Evolutionary conservation across 2,329 filamentous ascomycete genomes (phyloP), one percentile per base, ranked within the genome.

Genomic region (Calonectria honghensis): DNA sequence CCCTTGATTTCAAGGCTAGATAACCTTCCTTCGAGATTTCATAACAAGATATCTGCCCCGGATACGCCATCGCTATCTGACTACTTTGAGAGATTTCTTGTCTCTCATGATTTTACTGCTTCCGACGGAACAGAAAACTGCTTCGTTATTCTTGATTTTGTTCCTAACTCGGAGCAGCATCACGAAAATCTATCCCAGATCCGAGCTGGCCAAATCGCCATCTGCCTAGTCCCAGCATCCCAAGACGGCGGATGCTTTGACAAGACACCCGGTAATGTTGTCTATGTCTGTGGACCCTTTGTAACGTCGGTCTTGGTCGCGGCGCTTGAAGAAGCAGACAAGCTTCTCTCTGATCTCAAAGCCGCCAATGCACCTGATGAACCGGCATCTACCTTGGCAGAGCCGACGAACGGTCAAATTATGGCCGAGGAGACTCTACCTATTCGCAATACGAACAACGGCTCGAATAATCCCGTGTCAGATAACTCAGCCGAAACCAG

Each of bases 251-350:
- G 32, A 1, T 3, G 0, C 3, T 5, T 48, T 7, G 61, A 66
- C 29, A 52, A 65, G 9, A 64, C 59, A 0, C 6, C 39, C 0
- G 31, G 50, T 2, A 78, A 79, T 3, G 57, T 81, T 0, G 13
- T 81, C 18, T 79, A 77, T 27, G 32, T 80, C 0, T 27, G 50
- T 0, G 78, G 74, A 0, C 77, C 77, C 0, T 80, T 81, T 27
- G 54, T 70, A 0, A 70, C 74, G 0, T 76, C 74, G 0, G 57
- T 48, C 0, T 71, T 81, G 10, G 65, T 50, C 11, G 39, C 59
- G 1, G 79, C 78, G 0, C 73, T 81, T 1, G 67, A 67, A 29
- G 68, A 76, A n/a, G 76, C 72, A 1, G 76, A 79, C 3, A 64
- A 31, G 0, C 31, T 76, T 0, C 32, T 70, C 5, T n/a, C 69